phyloP scores from a whole-genome alignment of 2,329 filamentous ascomycete genomes.

The Microascus cirrosus region DNA sequence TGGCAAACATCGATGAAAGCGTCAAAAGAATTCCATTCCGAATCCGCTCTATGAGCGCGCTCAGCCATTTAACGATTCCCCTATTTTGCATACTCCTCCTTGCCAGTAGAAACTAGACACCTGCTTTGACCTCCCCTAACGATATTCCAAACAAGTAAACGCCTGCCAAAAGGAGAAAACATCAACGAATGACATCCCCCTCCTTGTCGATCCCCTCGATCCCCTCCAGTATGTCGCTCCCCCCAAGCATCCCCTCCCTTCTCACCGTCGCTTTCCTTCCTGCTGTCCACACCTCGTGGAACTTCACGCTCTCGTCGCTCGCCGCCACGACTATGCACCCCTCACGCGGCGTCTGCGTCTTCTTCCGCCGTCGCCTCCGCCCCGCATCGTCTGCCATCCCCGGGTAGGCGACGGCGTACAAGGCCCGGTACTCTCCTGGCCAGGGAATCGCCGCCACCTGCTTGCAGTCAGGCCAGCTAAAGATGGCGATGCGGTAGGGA shows the following conservation, averaged over 20 bases:
- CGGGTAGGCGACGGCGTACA: slow-evolving; percentile 84
- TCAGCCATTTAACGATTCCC: background rate
- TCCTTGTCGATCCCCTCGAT: slow-evolving; percentile 71
- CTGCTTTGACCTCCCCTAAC: background rate
- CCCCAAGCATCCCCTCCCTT: slow-evolving; percentile 56
- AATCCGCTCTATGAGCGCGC: background rate
- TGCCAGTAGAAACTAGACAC: background rate
- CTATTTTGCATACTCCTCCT: background rate
- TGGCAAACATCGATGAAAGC: background rate
- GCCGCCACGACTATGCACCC: slow-evolving; percentile 78
- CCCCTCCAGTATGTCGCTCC: slow-evolving; percentile 76
- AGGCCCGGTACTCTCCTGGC: slow-evolving; percentile 66
- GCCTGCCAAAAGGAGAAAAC: background rate
- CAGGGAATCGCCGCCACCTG: slow-evolving; percentile 79
- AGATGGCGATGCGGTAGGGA: slow-evolving; percentile 78
- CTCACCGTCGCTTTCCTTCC: slow-evolving; percentile 39
- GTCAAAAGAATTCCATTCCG: background rate
- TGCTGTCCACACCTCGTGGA: slow-evolving; percentile 87
- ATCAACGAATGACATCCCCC: slow-evolving; percentile 59
- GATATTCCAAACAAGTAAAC: background rate
- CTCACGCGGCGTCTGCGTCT: slow-evolving; percentile 18
- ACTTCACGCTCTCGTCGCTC: slow-evolving; percentile 86
- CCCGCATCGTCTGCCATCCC: slow-evolving; percentile 19
- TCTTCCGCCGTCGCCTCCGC: slow-evolving; percentile 1
- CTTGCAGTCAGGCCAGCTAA: slow-evolving; percentile 85